Conservation (phyloP, 257 asterid species). For the Rubia yunnanensis region DNA sequence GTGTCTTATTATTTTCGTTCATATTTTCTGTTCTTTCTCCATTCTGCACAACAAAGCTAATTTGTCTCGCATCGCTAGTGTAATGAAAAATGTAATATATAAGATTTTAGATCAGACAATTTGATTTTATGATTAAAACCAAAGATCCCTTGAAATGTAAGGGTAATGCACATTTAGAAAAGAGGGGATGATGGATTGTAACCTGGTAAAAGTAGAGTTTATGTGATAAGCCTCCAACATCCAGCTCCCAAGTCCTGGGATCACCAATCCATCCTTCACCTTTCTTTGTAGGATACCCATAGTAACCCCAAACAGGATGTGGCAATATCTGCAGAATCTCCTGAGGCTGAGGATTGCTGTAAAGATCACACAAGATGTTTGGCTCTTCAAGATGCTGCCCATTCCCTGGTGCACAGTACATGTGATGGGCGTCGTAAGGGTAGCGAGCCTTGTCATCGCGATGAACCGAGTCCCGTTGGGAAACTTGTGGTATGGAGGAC, state of each 20-base stretch:
- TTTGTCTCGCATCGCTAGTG: too few species aligned
- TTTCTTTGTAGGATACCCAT: slow-evolving; percentile 59
- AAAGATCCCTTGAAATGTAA: too few species aligned
- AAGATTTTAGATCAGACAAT: too few species aligned
- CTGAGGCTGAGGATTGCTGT: slow-evolving; percentile 78
- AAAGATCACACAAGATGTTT: slow-evolving; percentile 51
- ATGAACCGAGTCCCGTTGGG: slow-evolving; percentile 52
- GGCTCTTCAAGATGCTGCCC: slow-evolving; percentile 40
- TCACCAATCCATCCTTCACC: slow-evolving; percentile 83
- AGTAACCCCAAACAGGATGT: slow-evolving; percentile 76
- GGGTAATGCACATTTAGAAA: not conserved
- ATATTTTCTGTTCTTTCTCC: too few species aligned
- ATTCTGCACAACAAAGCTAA: too few species aligned
- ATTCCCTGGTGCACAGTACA: slow-evolving; percentile 66
- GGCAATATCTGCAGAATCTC: slow-evolving; percentile 79
- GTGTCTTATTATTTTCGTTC: too few species aligned
- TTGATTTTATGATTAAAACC: too few species aligned
- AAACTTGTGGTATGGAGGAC: slow-evolving; percentile 73
- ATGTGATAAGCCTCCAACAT: slow-evolving; percentile 55
- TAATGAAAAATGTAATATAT: too few species aligned
- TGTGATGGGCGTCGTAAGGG: slow-evolving; percentile 70
- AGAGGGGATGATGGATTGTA: not conserved
- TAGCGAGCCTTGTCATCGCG: slow-evolving; percentile 35
- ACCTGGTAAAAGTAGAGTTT: slow-evolving; percentile 60
- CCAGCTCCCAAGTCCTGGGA: slow-evolving; percentile 61